A percentile compares a stretch with the other conserved stretches of the same genome.
These are phyloP conservation scores for Solanum sejunctum DNA, from an alignment of 257 asterid species.

Conservation along the genomic window DNA sequence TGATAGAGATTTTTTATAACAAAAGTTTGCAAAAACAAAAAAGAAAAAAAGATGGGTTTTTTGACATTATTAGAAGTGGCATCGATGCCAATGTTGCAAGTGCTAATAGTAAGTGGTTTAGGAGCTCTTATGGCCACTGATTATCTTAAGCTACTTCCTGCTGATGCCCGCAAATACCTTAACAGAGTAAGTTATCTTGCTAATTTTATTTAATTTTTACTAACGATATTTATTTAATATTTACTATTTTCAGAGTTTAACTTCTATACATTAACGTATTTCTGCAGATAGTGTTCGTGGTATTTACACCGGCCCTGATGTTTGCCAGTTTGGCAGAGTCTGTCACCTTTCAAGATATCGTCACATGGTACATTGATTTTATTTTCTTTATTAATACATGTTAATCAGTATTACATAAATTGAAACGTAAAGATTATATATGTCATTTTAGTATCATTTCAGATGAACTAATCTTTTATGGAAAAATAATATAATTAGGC, in stretches of 20 bases:
- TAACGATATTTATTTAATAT: not conserved
- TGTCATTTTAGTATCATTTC: not conserved
- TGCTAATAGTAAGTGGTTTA: conserved; percentile 42
- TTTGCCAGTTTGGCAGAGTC: conserved; percentile 58
- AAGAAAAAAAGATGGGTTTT: conserved; percentile 46
- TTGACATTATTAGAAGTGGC: conserved; percentile 63
- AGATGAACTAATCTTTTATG: not conserved
- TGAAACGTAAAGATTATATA: not conserved
- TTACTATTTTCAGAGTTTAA: not conserved
- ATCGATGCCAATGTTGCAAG: conserved; percentile 78
- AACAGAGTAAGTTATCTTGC: conserved; percentile 31
- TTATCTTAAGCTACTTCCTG: conserved; percentile 49
- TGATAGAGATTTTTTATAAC: not conserved
- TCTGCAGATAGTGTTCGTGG: conserved; percentile 56
- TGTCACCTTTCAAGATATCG: conserved; percentile 48
- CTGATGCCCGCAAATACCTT: conserved; percentile 48
- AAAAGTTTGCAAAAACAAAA: not conserved
- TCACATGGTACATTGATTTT: conserved; percentile 36
- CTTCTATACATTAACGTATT: not conserved
- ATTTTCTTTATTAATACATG: not conserved
- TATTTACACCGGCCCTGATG: conserved; percentile 58
- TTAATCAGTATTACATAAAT: not conserved
- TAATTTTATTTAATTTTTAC: not conserved
- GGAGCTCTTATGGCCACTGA: conserved; percentile 89
- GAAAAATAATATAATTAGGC: too few relatives aligned